These are phyloP conservation scores for Brassica incana DNA, from an alignment of 345 rosid genomes.

Conservation along the genomic window DNA sequence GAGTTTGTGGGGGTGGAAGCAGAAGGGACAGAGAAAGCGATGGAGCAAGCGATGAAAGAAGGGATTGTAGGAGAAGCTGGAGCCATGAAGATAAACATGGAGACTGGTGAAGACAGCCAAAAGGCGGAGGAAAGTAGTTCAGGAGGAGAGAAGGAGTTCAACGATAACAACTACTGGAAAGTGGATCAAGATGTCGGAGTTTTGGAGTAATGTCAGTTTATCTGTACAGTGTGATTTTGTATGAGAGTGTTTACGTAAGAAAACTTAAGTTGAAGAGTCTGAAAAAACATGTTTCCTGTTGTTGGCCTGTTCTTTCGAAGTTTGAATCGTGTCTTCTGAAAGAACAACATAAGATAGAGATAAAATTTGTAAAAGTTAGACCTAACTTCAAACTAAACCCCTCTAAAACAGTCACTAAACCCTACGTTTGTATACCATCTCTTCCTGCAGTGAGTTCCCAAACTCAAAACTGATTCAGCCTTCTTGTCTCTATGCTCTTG, in stretches of 20 bases:
- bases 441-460: constrained; percentile 25
- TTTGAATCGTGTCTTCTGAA: neutral
- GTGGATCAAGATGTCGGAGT: constrained; percentile 84
- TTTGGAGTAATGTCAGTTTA: constrained; percentile 50
- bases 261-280: constrained; percentile 2
- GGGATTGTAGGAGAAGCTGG: constrained; percentile 97
- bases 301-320: neutral
- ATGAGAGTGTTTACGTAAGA: constrained; percentile 20
- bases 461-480: neutral
- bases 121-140: constrained; percentile 46
- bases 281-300: neutral
- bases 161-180: constrained; percentile 94
- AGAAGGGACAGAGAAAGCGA: constrained; percentile 93
- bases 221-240: constrained; percentile 39
- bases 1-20: constrained; percentile 91
- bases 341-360: too few relatives aligned
- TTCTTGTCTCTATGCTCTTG: constrained; percentile 25
- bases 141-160: constrained; percentile 71
- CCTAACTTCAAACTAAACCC: constrained; percentile 12
- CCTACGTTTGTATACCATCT: constrained; percentile 32
- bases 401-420: neutral
- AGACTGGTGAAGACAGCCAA: constrained; percentile 49
- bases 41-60: constrained; percentile 90
- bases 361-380: constrained; percentile 1
- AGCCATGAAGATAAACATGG: constrained; percentile 67